Evolutionary conservation across 163 green algal genomes (phyloP).

Genomic region (Volvox carteri): DNA sequence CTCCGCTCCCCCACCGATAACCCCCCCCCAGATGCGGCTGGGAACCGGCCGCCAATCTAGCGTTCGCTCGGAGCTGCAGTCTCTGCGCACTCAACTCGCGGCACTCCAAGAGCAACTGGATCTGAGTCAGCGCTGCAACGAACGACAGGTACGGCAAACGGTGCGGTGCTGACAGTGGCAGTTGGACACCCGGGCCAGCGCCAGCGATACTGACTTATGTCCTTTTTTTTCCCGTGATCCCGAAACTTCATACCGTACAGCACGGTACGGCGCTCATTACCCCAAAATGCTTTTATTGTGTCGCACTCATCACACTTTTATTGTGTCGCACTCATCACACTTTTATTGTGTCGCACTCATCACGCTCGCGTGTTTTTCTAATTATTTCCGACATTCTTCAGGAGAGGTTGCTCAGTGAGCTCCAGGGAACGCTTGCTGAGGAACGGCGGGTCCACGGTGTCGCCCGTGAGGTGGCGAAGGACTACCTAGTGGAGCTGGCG

Average conservation of each 20-base stretch:
- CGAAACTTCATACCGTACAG: too few species aligned
- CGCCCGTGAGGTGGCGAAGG: not conserved
- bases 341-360: not conserved
- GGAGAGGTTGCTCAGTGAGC: not conserved
- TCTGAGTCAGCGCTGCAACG: not conserved
- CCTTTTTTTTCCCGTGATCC: not conserved
- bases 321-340: too few species aligned
- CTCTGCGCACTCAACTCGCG: not conserved
- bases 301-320: not conserved
- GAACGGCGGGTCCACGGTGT: not conserved
- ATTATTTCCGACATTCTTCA: too few species aligned
- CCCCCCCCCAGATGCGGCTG: too few species aligned
- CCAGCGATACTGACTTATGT: not conserved
- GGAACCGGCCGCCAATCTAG: too few species aligned
- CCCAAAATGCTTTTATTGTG: not conserved
- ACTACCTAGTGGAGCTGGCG: conserved; percentile 1
- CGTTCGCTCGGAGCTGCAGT: not conserved
- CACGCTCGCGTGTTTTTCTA: too few species aligned
- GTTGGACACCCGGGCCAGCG: not conserved
- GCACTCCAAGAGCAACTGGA: not conserved
- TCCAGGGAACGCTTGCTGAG: not conserved
- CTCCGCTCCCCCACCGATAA: too few species aligned
- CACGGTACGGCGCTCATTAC: not conserved
- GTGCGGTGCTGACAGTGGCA: not conserved
- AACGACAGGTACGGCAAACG: not conserved